Base-by-base conservation (phyloP, 2,329 filamentous ascomycete species). In the Alternaria tenuissima region DNA sequence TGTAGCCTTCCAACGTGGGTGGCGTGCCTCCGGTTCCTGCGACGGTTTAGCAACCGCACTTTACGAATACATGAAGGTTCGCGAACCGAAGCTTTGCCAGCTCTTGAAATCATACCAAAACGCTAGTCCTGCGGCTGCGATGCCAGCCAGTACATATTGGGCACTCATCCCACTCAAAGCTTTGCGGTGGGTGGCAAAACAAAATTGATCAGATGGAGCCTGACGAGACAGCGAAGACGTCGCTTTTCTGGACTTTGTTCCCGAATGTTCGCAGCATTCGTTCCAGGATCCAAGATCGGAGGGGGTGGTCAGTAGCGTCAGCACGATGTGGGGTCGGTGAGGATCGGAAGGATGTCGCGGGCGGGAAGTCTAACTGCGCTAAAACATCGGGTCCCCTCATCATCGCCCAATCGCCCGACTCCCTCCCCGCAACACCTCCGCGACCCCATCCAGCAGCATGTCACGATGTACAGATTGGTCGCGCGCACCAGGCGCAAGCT, bases 11-110 rank as follows among this genome's bases (percentile, higher is more conserved):
- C 8, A 74, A 28, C 2, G 73, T 76, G 43, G 73, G 68, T 14
- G 73, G 72, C 24, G 73, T 76, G 11, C 73, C 72, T 32, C 73
- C 73, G 2, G 73, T 76, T 52, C 73, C 73, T 76, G 48, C 8
- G 4, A 18, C 34, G 11, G 34, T 38, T 70, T 24, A 70, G 61
- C 28, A 14, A 12, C 18, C 16, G 9, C 28, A 18, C 0, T 5
- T 22, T 3, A 34, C 8, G 8, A n/a, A 24, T 6, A 1, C 0
- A 0, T 1, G 22, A 6, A 36, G 26, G 11, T 2, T 4, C 16
- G 16, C 57, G 51, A 28, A 71, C 70, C 68, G 22, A 64, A 63
- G 42, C 47, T 65, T 41, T 70, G 60, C 70, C 70, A 72, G 43
- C 62, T 68, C 42, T 61, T 71, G 58, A 72, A 71, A 36, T 72